phyloP scores from a whole-genome alignment of 202 grass and related monocot species.

The Setaria italica region DNA sequence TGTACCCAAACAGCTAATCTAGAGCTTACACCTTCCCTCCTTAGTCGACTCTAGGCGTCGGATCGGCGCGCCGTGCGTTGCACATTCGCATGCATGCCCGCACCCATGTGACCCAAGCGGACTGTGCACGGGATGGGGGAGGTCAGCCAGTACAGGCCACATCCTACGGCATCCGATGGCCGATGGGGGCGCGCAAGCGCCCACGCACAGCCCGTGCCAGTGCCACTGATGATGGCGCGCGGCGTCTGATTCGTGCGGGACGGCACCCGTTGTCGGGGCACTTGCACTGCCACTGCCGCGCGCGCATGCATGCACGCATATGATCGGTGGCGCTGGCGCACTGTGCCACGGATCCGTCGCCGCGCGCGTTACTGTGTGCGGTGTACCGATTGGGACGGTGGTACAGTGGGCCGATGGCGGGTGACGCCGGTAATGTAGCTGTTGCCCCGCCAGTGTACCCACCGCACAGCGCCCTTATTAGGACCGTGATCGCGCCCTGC shows the following conservation, averaged over 20 bases:
- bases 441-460: neutral
- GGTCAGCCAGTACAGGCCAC: neutral
- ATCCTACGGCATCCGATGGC: neutral
- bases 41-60: neutral
- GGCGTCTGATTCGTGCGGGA: neutral
- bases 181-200: neutral
- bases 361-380: neutral
- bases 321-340: neutral
- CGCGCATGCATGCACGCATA: neutral
- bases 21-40: neutral
- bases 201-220: neutral
- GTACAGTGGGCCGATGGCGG: neutral
- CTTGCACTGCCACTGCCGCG: too few species aligned
- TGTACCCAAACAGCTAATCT: neutral
- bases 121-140: conserved; percentile 20
- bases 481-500: neutral
- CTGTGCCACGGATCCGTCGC: conserved; percentile 14
- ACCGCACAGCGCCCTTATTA: neutral
- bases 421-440: neutral
- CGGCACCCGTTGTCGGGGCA: neutral
- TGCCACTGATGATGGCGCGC: conserved; percentile 2
- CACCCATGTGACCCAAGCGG: conserved; percentile 18
- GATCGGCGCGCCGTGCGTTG: neutral
- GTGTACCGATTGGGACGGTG: neutral
- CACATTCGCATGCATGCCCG: neutral